These are phyloP conservation scores for Steccherinum ochraceum DNA, from an alignment of 768 basidiomycete species.

Conservation along the genomic window DNA sequence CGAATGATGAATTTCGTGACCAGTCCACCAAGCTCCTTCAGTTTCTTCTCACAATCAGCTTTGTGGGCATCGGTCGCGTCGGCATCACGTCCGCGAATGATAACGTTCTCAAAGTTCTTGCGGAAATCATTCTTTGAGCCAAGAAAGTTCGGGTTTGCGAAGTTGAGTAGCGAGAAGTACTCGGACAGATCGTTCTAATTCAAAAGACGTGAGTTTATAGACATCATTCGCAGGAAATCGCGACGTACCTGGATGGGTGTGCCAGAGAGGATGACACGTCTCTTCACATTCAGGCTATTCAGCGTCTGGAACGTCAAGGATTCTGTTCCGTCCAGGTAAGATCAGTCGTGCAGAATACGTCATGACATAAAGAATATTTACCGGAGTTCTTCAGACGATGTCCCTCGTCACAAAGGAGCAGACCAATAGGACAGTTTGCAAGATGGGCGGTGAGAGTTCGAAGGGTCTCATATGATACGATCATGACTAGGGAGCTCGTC, in stretches of 20 bases:
- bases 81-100: slow-evolving; percentile 86
- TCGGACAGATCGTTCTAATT: slow-evolving; percentile 87
- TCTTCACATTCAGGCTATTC: slow-evolving; percentile 75
- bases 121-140: slow-evolving; percentile 87
- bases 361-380: slow-evolving; percentile 19
- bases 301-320: slow-evolving; percentile 84
- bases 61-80: slow-evolving; percentile 76
- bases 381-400: slow-evolving; percentile 96
- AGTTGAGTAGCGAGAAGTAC: slow-evolving; percentile 90
- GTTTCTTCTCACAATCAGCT: slow-evolving; percentile 79
- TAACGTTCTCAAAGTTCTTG: slow-evolving; percentile 91
- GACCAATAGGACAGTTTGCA: slow-evolving; percentile 74
- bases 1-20: slow-evolving; percentile 95
- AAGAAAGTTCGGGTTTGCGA: slow-evolving; percentile 87
- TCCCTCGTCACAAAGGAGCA: slow-evolving; percentile 96
- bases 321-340: slow-evolving; percentile 31
- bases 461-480: slow-evolving; percentile 96
- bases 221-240: neutral
- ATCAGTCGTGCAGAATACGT: too few relatives aligned
- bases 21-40: slow-evolving; percentile 82
- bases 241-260: slow-evolving; percentile 77
- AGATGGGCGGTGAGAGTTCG: slow-evolving; percentile 74
- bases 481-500: slow-evolving; percentile 67
- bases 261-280: slow-evolving; percentile 90
- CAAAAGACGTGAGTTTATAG: slow-evolving; percentile 6